Percentiles rank a stretch among this genome's conserved stretches.
Conservation (phyloP, 768 basidiomycete genomes). For the Podaxis sp. region DNA sequence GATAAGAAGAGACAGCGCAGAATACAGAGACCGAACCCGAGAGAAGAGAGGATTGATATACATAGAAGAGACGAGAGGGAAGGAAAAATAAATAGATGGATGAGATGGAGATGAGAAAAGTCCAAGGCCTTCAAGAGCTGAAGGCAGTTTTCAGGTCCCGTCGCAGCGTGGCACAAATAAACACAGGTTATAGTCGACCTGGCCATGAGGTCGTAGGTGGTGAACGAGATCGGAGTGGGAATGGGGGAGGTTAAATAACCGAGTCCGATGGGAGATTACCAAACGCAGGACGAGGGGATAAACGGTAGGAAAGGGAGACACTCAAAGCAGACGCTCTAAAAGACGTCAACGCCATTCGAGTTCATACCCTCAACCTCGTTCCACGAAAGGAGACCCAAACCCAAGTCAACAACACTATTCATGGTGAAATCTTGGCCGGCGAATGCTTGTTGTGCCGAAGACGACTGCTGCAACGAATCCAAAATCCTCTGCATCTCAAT, state of each 20-base stretch:
- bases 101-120: constrained; percentile 4
- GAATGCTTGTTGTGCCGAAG: constrained; percentile 37
- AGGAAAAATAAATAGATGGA: constrained; percentile 16
- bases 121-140: not conserved
- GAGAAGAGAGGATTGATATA: constrained; percentile 17
- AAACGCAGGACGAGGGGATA: constrained; percentile 8
- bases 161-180: not conserved
- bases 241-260: not conserved
- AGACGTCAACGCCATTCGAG: constrained; percentile 17
- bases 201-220: constrained; percentile 7
- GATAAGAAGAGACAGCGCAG: constrained; percentile 21
- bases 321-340: constrained; percentile 12
- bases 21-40: constrained; percentile 17
- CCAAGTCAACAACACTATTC: not conserved
- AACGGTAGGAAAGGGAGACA: constrained; percentile 1
- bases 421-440: constrained; percentile 17
- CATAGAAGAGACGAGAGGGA: constrained; percentile 18
- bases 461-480: constrained; percentile 30
- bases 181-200: not conserved
- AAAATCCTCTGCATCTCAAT: constrained; percentile 63
- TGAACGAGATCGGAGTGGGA: not conserved
- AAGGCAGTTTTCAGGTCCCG: not conserved
- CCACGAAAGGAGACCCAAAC: constrained; percentile 9
- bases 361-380: constrained; percentile 19
- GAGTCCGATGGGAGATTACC: constrained; percentile 7